These are phyloP conservation scores for Tilletia setariae DNA, from an alignment of 1,284 basidiomycete species.

Conservation along the genomic window DNA sequence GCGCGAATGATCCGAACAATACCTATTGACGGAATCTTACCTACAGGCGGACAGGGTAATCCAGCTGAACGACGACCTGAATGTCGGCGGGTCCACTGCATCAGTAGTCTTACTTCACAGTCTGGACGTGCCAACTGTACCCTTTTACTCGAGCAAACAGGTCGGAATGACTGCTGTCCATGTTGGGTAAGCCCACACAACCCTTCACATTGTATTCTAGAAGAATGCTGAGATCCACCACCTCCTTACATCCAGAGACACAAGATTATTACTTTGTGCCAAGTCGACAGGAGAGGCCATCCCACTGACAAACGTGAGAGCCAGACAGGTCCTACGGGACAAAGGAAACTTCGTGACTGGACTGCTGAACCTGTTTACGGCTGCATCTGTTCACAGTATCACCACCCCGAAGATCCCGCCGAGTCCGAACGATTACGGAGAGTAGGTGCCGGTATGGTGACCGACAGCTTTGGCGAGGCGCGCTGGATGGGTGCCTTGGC, in stretches of 20 bases:
- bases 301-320: slow-evolving; percentile 60
- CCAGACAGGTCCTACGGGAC: too few species aligned
- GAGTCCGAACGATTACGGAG: slow-evolving; percentile 80
- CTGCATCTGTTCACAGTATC: slow-evolving; percentile 53
- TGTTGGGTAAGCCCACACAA: slow-evolving; percentile 66
- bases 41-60: slow-evolving; percentile 39
- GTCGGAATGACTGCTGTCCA: slow-evolving; percentile 73
- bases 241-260: slow-evolving; percentile 55
- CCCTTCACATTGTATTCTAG: not conserved
- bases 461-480: slow-evolving; percentile 92
- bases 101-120: slow-evolving; percentile 85
- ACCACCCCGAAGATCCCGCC: slow-evolving; percentile 83
- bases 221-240: not conserved
- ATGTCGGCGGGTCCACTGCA: slow-evolving; percentile 73
- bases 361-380: not conserved
- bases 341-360: not conserved
- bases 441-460: slow-evolving; percentile 82
- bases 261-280: slow-evolving; percentile 77
- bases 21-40: not conserved
- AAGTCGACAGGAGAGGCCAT: slow-evolving; percentile 69
- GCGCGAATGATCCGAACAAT: not conserved
- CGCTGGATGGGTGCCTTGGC: slow-evolving; percentile 94
- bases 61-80: slow-evolving; percentile 35
- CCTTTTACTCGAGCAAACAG: slow-evolving; percentile 52
- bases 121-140: slow-evolving; percentile 65